Conservation (phyloP, 2,329 filamentous ascomycete genomes). For the Trichothecium sympodiale region DNA sequence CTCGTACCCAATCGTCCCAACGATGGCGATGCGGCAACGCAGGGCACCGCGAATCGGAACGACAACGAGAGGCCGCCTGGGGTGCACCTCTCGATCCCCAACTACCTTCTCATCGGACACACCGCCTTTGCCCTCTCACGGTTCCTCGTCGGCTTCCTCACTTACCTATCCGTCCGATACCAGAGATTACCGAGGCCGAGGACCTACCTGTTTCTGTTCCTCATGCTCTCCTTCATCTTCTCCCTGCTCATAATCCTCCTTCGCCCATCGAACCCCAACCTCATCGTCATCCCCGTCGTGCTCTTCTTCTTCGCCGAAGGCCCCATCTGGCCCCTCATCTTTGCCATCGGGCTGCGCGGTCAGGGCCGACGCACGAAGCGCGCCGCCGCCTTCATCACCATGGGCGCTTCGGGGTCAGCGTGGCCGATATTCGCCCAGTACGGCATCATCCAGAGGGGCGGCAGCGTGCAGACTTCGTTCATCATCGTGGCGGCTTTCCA, state of each 20-base stretch:
- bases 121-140: constrained; percentile 63
- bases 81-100: constrained; percentile 43
- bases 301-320: constrained; percentile 73
- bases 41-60: constrained; percentile 16
- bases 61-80: constrained; percentile 25
- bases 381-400: constrained; percentile 67
- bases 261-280: constrained; percentile 30
- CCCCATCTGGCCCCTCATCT: constrained; percentile 73
- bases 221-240: constrained; percentile 48
- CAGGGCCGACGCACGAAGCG: constrained; percentile 73
- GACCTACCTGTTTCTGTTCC: constrained; percentile 56
- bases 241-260: constrained; percentile 36
- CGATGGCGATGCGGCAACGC: constrained; percentile 11
- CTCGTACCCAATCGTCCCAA: constrained; percentile 19
- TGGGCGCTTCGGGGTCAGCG: constrained; percentile 61
- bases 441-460: constrained; percentile 48
- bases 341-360: constrained; percentile 67
- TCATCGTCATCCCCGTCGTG: constrained; percentile 49
- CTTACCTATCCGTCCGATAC: constrained; percentile 40
- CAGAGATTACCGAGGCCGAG: constrained; percentile 50
- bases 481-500: constrained; percentile 47
- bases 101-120: constrained; percentile 64
- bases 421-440: constrained; percentile 67
- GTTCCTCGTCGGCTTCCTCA: constrained; percentile 55
- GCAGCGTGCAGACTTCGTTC: constrained; percentile 53